Base-by-base conservation (phyloP, 2,329 filamentous ascomycete species). In the Alternaria triticimaculans region DNA sequence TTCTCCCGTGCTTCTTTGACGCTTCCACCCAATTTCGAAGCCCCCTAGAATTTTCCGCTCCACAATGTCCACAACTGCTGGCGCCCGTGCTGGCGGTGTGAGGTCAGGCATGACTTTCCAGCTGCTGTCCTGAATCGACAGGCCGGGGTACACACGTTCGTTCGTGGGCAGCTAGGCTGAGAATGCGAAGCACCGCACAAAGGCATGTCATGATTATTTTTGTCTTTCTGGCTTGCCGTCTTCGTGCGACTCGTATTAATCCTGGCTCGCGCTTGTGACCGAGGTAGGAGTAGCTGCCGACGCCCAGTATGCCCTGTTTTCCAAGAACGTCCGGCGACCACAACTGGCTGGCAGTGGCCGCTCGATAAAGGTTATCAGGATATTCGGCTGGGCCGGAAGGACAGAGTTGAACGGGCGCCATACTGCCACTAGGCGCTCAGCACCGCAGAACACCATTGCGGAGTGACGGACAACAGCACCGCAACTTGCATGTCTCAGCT, bases 1-100 rank as follows among this genome's bases (percentile, higher is more conserved):
- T 80, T 79, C 78, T 79, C 72, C 77, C 77, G 77, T 72, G 67
- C 75, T 80, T 80, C 77, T 75, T 70, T 70, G 67, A 75, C 65
- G 60, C 75, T 80, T 79, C 78, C 69, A 79, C 75, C 65, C 60
- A 72, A 73, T 73, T 71, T 76, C 66, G 66, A 63, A 55, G 25
- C 60, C 69, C 72, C 71, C 68, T 68, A 68, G 65, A 72, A 67
- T 71, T 69, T 64, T 63, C 55, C 64, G 70, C 66, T 70, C 71
- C 68, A 72, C 68, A 60, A 48, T 64, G 60, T 53, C 49, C 49
- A 53, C 49, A 61, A 55, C 58, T 66, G 63, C 60, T 67, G 63
- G 62, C 57, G 61, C 55, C 70, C 67, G 70, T 66, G 43, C 55
- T 61, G 70, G 74, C 72, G 72, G 73, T 76, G 69, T 76, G 69